Conservation (phyloP, 2,329 filamentous ascomycete genomes). For the Hypoxylon sp. region DNA sequence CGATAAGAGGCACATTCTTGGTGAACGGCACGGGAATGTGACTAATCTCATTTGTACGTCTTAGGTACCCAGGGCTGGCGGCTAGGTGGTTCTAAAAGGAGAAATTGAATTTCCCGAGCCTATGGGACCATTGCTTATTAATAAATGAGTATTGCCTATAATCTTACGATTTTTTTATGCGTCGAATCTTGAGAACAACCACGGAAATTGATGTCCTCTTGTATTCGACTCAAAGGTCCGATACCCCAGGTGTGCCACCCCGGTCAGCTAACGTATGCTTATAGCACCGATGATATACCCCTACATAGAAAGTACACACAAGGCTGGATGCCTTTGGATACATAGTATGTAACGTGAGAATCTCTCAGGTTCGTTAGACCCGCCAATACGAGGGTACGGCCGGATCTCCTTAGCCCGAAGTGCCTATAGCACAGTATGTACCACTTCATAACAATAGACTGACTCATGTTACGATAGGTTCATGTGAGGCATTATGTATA, state of each 20-base stretch:
- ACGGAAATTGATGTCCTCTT: conserved; percentile 28
- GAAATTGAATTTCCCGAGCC: conserved; percentile 41
- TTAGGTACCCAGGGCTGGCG: conserved; percentile 29
- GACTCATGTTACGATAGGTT: conserved; percentile 11
- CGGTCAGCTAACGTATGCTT: conserved; percentile 6
- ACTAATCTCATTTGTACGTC: conserved; percentile 35
- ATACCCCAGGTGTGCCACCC: conserved; percentile 9
- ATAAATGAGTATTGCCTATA: conserved; percentile 28
- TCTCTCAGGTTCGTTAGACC: conserved; percentile 19
- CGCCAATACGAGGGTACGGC: conserved; percentile 12
- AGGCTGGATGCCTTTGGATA: conserved; percentile 2
- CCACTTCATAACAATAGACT: conserved; percentile 6
- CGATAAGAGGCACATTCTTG: conserved; percentile 32
- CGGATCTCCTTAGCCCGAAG: conserved; percentile 11
- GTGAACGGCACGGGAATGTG: conserved; percentile 19
- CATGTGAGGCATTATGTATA: conserved; percentile 12
- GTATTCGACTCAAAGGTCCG: conserved; percentile 23
- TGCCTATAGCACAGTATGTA: conserved; percentile 21
- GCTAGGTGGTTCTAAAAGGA: conserved; percentile 36
- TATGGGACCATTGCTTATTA: conserved; percentile 39
- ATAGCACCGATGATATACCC: conserved; percentile 10
- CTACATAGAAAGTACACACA: conserved; percentile 4
- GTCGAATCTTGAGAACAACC: conserved; percentile 28
- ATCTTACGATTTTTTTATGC: conserved; percentile 41
- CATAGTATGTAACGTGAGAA: conserved; percentile 13